Conservation (phyloP, 805 yeast species). For the Yarrowia sp. region DNA sequence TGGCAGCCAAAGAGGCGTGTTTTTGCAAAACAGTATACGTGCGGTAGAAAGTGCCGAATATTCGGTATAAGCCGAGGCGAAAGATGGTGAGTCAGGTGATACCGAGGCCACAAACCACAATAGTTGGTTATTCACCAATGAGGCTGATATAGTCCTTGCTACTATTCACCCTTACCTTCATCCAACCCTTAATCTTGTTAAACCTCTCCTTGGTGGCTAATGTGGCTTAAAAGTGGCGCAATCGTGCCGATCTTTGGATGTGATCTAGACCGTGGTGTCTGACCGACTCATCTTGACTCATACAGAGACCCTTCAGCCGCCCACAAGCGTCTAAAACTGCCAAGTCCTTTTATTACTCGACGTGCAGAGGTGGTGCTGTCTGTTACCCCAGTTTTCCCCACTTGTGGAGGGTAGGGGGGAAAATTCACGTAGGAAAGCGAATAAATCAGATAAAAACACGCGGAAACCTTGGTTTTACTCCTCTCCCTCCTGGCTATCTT, state of each 20-base stretch:
- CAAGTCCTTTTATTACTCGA: background rate
- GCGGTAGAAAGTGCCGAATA: background rate
- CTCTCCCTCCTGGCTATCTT: too few species aligned
- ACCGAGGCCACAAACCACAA: too few species aligned
- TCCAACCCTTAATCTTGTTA: background rate
- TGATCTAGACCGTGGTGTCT: background rate
- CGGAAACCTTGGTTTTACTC: too few species aligned
- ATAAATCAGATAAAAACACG: too few species aligned
- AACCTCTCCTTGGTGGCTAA: background rate
- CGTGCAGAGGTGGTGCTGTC: slow-evolving; percentile 1
- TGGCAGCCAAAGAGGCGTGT: background rate
- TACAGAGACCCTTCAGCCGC: too few species aligned
- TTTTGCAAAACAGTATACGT: too few species aligned
- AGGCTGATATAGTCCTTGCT: too few species aligned
- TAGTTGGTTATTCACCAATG: too few species aligned
- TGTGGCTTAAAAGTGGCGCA: slow-evolving; percentile 11
- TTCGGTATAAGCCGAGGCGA: background rate
- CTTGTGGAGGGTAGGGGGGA: too few species aligned
- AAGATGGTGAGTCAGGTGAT: background rate
- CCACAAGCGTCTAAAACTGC: slow-evolving; percentile 17
- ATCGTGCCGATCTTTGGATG: background rate
- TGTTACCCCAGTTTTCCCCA: slow-evolving; percentile 11
- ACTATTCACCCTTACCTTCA: too few species aligned
- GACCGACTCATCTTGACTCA: too few species aligned
- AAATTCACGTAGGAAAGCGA: too few species aligned